Evolutionary conservation across 345 rosid genomes (phyloP).

Genomic region (Pugionium cornutum): DNA sequence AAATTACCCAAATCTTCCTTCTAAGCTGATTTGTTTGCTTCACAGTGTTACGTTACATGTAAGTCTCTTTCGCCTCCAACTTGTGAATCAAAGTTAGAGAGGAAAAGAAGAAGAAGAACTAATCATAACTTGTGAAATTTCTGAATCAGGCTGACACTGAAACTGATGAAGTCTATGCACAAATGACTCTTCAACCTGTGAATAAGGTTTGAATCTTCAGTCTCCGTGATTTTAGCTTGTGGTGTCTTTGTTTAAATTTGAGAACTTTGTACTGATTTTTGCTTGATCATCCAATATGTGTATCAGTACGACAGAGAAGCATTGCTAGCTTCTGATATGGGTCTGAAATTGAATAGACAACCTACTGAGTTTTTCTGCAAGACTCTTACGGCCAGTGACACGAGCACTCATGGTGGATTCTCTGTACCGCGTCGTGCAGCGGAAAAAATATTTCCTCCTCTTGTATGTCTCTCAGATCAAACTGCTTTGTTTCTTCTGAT

Average conservation of each 20-base stretch:
- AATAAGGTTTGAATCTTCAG: slow-evolving; percentile 29
- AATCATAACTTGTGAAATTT: slow-evolving; percentile 34
- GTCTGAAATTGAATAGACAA: slow-evolving; percentile 72
- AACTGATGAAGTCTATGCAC: slow-evolving; percentile 97
- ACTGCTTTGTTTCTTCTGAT: neutral
- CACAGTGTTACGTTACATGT: slow-evolving; percentile 85
- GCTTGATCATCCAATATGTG: slow-evolving; percentile 10
- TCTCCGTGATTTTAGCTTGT: slow-evolving; percentile 23
- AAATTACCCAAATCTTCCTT: slow-evolving; percentile 86
- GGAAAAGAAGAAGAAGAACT: slow-evolving; percentile 1
- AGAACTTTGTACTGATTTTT: neutral
- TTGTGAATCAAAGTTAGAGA: slow-evolving; percentile 1
- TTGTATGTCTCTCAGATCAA: slow-evolving; percentile 49
- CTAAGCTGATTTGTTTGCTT: slow-evolving; percentile 83
- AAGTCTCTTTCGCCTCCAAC: slow-evolving; percentile 23
- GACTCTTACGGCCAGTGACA: slow-evolving; percentile 78
- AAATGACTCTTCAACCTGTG: slow-evolving; percentile 94
- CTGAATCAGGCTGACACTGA: slow-evolving; percentile 82
- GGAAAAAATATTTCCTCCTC: slow-evolving; percentile 92
- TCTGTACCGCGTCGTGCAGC: slow-evolving; percentile 98
- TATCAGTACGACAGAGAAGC: slow-evolving; percentile 88
- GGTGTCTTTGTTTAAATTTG: neutral
- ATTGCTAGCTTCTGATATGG: slow-evolving; percentile 76
- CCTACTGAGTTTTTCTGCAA: slow-evolving; percentile 97
- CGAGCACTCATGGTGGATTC: slow-evolving; percentile 97